Base-by-base conservation (phyloP, 352 stramenopile genomes). In the Globisporangium acanthophoron region DNA sequence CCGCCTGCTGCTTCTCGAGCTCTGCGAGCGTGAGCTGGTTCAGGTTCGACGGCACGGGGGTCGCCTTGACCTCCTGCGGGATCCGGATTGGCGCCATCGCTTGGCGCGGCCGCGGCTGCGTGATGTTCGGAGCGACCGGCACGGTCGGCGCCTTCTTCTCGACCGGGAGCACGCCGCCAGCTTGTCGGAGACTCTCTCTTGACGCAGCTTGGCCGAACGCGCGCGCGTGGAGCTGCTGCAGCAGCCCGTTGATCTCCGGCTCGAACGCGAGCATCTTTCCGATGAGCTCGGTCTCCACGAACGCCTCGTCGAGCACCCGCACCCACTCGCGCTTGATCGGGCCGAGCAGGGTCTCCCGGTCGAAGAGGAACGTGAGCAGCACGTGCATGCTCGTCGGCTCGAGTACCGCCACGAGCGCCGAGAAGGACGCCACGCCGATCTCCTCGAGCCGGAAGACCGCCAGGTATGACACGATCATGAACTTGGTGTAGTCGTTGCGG, bases 381-480 rank as follows among this genome's bases (percentile, higher is more conserved):
- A 88, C 71, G 62, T 91, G 73, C 75, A 97, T 96, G 41, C 86
- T 93, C 0, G 80, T 82, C 0, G 89, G 79, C n/a, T 96, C 84
- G 7, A 96, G 67, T 12, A 74, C 65, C 7, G 65, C 59, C 0
- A 88, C 73, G 18, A 97, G 71, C 1, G 62, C 56, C 7, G 69
- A 56, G 61, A 98, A 97, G 15, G 76, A 66, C 5, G 62, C 12
- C 0, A 77, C 65, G 0, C 89, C 88, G 18, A 98, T 71, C 57
- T 97, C 89, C 7, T 96, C 75, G 1, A 97, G 70, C 4, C 90
- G 81, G 61, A 97, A 98, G 24, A 98, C 76, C 13, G 81, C 71
- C 52, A 97, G 62, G 64, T 97, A 97, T 11, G 74, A 73, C 21
- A 98, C 65, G 54, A 97, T 89, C 59, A 96, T 87, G 61, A 96